Base-by-base conservation (phyloP, 2,329 filamentous ascomycete genomes). In the Alternaria triticimaculans region DNA sequence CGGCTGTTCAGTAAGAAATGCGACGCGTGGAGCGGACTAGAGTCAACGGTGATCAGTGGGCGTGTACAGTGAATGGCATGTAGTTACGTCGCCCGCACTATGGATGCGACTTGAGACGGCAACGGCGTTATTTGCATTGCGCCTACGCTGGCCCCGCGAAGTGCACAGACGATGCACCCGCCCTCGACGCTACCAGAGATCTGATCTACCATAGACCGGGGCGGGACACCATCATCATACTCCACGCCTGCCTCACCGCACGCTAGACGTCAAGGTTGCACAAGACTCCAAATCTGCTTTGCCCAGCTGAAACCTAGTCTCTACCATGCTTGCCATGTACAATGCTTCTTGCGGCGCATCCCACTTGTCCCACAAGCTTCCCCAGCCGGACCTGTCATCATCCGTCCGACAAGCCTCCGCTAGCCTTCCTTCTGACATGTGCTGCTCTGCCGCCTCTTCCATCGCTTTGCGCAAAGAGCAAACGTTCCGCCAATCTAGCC, bases 121-220 rank as follows among this genome's bases (percentile, higher is more conserved):
- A 58, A 51, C 60, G 63, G 60, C 63, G 53, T 59, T 66, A 67
- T 68, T 68, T 70, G 67, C 67, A 65, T 65, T 56, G 65, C 62
- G 60, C 64, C 60, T 43, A 53, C 55, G 58, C 45, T 65, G 65
- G 66, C 69, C 67, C 69, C 65, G 69, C 60, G 60, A 63, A 59
- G 44, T 55, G 60, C 69, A 71, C 69, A 68, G 67, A 68, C 67
- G 57, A 57, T 55, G 44, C 59, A 56, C 62, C 63, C 58, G 50
- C 43, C 59, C 41, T 58, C 62, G 57, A 58, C 62, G 59, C 62
- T 65, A 66, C 62, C 61, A 58, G 55, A 62, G 56, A 55, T 60
- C 58, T 18, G 48, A 64, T 64, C 60, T 45, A 37, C 44, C 63
- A 43, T 55, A 43, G 55, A 59, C 62, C 50, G 33, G 56, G 59